These are phyloP conservation scores for Auriscalpium orientale DNA, from an alignment of 768 basidiomycete genomes.

Conservation along the genomic window DNA sequence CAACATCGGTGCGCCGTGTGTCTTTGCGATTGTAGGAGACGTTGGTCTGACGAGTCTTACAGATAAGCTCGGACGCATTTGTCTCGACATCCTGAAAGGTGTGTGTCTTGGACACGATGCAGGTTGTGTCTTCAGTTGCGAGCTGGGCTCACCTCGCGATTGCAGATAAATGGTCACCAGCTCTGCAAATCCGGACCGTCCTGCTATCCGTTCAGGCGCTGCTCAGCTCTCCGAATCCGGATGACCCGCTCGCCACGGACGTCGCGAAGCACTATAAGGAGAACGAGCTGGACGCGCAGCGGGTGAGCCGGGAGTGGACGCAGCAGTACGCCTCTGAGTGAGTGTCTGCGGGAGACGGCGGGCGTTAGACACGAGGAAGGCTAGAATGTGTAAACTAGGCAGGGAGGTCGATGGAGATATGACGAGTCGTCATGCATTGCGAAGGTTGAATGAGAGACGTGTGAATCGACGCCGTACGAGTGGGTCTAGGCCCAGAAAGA, in stretches of 20 bases:
- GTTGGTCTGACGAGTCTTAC: not conserved
- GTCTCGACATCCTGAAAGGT: slow-evolving; percentile 97
- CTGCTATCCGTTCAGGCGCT: slow-evolving; percentile 96
- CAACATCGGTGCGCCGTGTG: slow-evolving; percentile 72
- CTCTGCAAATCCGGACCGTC: slow-evolving; percentile 96
- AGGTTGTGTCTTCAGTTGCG: not conserved
- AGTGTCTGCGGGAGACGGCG: not conserved
- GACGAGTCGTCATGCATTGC: too few relatives aligned
- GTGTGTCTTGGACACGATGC: slow-evolving; percentile 14
- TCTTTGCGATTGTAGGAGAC: not conserved
- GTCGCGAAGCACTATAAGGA: slow-evolving; percentile 99
- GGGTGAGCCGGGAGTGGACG: slow-evolving; percentile 94
- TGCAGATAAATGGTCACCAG: slow-evolving; percentile 98
- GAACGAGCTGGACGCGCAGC: slow-evolving; percentile 87
- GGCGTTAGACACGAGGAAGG: not conserved
- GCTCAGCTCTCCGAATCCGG: slow-evolving; percentile 92
- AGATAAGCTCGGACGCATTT: slow-evolving; percentile 97
- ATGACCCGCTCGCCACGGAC: slow-evolving; percentile 90
- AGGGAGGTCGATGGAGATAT: not conserved
- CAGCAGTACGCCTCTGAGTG: slow-evolving; percentile 61
- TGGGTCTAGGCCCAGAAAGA: not conserved
- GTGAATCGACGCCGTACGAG: too few relatives aligned
- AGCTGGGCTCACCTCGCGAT: not conserved
- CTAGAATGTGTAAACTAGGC: not conserved
- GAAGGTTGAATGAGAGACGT: too few relatives aligned